These are phyloP conservation scores for Acacia pycnantha DNA, from an alignment of 331 rosid species.

Conservation along the genomic window DNA sequence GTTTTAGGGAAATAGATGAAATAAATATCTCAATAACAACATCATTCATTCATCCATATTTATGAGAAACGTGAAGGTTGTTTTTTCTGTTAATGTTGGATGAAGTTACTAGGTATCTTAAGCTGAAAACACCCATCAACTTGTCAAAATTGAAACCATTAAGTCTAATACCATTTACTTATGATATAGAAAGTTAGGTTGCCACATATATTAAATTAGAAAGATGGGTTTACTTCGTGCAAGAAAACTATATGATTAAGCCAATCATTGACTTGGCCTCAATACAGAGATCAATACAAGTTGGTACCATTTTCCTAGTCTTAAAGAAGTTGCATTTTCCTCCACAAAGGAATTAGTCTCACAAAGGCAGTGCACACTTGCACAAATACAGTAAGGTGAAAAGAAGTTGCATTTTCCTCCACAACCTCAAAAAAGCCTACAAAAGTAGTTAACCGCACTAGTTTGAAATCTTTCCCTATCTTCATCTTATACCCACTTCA, in stretches of 20 bases:
- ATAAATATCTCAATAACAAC: too few species aligned
- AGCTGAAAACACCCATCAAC: constrained; percentile 16
- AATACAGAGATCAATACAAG: neutral
- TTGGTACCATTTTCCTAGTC: neutral
- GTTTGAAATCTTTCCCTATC: constrained; percentile 45
- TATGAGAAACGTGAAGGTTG: constrained; percentile 47
- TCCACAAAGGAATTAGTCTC: too few species aligned
- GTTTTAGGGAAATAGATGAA: too few species aligned
- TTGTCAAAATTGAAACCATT: neutral
- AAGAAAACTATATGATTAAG: neutral
- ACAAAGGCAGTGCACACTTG: too few species aligned
- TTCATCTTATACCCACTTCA: constrained; percentile 31
- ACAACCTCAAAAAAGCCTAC: constrained; percentile 40
- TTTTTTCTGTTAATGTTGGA: constrained; percentile 28
- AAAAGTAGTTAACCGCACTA: constrained; percentile 62
- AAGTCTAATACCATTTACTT: neutral
- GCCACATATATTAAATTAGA: neutral
- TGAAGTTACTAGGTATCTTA: constrained; percentile 35
- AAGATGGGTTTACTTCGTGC: neutral
- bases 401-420: constrained; percentile 47
- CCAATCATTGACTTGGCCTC: constrained; percentile 16
- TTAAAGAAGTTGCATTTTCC: too few species aligned
- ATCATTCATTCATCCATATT: too few species aligned
- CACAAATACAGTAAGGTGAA: too few species aligned
- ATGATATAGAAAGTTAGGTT: neutral